Conservation (phyloP, 306 rosid genomes). For the Psophocarpus tetragonolobus region DNA sequence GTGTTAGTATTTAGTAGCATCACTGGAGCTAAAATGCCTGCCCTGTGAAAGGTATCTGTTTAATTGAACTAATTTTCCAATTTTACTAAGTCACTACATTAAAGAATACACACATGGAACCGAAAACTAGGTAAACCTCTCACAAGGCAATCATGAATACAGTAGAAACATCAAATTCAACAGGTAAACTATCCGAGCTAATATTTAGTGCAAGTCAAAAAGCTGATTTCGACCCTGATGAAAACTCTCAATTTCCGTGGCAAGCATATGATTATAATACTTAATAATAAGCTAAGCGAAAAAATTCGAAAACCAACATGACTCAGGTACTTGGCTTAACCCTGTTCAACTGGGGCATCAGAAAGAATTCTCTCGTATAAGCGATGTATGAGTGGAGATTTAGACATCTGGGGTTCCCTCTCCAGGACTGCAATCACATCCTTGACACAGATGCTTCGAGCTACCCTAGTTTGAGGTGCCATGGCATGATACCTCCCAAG, state of each 20-base stretch:
- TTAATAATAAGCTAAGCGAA: not conserved
- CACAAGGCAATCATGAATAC: not conserved
- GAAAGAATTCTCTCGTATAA: constrained; percentile 62
- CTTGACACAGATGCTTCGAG: constrained; percentile 63
- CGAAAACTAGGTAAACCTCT: not conserved
- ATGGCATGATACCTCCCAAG: constrained; percentile 56
- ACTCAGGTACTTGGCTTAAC: not conserved
- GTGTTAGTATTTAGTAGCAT: not conserved
- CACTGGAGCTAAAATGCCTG: not conserved
- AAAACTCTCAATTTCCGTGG: not conserved
- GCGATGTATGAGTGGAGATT: constrained; percentile 63
- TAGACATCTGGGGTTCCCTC: constrained; percentile 87
- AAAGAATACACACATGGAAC: not conserved
- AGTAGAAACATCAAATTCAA: not conserved
- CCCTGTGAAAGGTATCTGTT: not conserved
- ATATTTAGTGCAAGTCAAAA: not conserved
- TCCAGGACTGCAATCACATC: constrained; percentile 82
- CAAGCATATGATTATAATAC: not conserved
- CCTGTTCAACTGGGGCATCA: constrained; percentile 42
- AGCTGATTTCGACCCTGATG: not conserved
- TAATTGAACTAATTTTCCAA: constrained; percentile 8
- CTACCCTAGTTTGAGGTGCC: constrained; percentile 50
- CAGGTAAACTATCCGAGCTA: not conserved
- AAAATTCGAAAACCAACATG: not conserved
- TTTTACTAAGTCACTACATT: not conserved